A percentile compares a stretch with the other conserved stretches of the same genome.
Evolutionary conservation across 2,329 filamentous ascomycete genomes (phyloP).

Genomic region (Aureobasidium sp.): DNA sequence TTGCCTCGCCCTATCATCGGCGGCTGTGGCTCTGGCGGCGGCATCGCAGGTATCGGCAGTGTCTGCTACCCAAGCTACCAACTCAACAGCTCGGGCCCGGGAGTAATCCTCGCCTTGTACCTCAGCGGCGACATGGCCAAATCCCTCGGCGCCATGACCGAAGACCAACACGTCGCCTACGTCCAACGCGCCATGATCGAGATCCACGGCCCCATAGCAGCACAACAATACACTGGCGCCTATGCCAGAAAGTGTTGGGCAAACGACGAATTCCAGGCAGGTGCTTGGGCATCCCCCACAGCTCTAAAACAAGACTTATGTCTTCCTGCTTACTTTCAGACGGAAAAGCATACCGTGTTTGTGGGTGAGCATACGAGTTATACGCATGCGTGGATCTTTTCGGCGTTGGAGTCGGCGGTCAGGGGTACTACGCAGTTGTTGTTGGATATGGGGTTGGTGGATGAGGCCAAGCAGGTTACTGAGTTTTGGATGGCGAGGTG

Average conservation of each 20-base stretch:
- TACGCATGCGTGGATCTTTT: slow-evolving; percentile 64
- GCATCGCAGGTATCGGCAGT: slow-evolving; percentile 53
- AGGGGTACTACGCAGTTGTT: slow-evolving; percentile 57
- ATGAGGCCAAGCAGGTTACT: slow-evolving; percentile 58
- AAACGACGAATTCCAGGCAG: slow-evolving; percentile 52
- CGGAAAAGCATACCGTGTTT: slow-evolving; percentile 61
- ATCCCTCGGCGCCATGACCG: slow-evolving; percentile 42
- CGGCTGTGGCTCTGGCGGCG: slow-evolving; percentile 51
- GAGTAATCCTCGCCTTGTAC: slow-evolving; percentile 56
- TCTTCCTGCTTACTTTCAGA: slow-evolving; percentile 64
- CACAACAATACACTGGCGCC: slow-evolving; percentile 55
- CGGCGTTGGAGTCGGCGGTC: slow-evolving; percentile 59
- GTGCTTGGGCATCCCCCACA: slow-evolving; percentile 53
- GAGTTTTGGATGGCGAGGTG: slow-evolving; percentile 62
- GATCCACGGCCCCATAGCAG: slow-evolving; percentile 54
- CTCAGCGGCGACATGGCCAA: slow-evolving; percentile 38
- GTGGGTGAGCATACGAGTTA: slow-evolving; percentile 41
- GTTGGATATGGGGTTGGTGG: slow-evolving; percentile 56
- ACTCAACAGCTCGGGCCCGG: slow-evolving; percentile 55
- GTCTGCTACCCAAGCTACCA: slow-evolving; percentile 62
- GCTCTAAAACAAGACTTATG: slow-evolving; percentile 62
- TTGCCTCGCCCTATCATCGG: slow-evolving; percentile 51
- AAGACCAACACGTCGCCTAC: slow-evolving; percentile 54
- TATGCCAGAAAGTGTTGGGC: slow-evolving; percentile 61
- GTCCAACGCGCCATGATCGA: slow-evolving; percentile 59